Base-by-base conservation (phyloP, 2,329 filamentous ascomycete species). In the Hypoxylon sp. region DNA sequence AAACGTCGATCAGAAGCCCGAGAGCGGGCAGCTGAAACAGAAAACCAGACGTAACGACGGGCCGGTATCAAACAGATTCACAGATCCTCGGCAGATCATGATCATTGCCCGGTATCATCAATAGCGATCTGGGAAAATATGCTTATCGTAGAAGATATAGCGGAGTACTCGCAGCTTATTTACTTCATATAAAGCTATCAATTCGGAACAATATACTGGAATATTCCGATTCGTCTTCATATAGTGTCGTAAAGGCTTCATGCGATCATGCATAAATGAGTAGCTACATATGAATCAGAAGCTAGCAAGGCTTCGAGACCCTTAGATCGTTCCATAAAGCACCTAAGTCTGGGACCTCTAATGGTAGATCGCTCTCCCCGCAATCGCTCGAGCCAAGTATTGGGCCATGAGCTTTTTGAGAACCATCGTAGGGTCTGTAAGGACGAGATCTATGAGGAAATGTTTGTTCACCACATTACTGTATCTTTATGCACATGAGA, bases 51-150 rank as follows among this genome's bases (percentile, higher is more conserved):
- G 50, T 49, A 36, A 58, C 64, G 38, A 43, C 64, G 64, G 58
- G 19, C 64, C 67, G 67, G 67, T 65, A 67, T 70, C 67, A 64
- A 62, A 63, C 53, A 57, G 64, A 67, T 70, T 48, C 64, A 36
- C 67, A 41, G 67, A 65, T 65, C 52, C 49, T 17, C 61, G n/a
- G 57, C 19, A 70, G 64, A 67, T 70, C 64, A 52, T 10, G 55
- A 57, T 56, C 43, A 59, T 30, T 36, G 23, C 30, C 41, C 25
- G 9, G 61, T 62, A 50, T 59, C 23, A 57, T 56, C 46, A 48
- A 62, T 48, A 23, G 43, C n/a, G 60, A 59, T 64, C 60, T 57
- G 14, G 34, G 25, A 50, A 25, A 38, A 30, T 45, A 46, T 25
- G 28, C 23, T 19, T 43, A 41, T 60, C 21, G 5, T 60, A n/a